Evolutionary conservation across 139 green algal species (phyloP).

Genomic region (Parachlorella kessleri): DNA sequence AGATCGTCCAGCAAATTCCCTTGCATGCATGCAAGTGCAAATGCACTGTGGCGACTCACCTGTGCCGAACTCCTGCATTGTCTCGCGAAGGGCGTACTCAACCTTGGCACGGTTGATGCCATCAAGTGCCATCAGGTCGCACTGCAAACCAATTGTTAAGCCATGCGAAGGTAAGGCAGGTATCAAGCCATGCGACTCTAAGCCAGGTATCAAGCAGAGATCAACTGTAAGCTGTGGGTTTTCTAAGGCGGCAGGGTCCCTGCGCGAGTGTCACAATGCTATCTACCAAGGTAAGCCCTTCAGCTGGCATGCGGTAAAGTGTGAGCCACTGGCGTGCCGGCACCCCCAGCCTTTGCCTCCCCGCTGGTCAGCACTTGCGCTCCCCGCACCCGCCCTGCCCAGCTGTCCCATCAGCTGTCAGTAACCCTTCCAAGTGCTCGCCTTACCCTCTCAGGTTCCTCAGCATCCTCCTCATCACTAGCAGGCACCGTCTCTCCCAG

Average conservation of each 20-base stretch:
- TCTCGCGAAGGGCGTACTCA: not conserved
- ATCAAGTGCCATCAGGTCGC: not conserved
- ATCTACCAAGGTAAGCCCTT: not conserved
- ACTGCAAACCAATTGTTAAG: not conserved
- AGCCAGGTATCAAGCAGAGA: not conserved
- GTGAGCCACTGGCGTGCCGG: not conserved
- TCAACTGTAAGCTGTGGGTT: not conserved
- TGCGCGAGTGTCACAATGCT: not conserved
- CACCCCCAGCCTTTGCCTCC: not conserved
- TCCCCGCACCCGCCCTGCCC: not conserved
- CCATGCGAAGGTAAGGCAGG: not conserved
- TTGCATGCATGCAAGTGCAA: not conserved
- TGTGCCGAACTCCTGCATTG: not conserved
- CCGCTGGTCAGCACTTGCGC: not conserved
- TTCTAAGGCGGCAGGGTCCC: not conserved
- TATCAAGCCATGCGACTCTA: not conserved
- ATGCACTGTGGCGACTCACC: not conserved
- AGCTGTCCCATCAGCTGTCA: not conserved
- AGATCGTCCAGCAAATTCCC: not conserved
- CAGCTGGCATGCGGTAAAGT: not conserved
- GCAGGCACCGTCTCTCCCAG: slow-evolving; percentile 58
- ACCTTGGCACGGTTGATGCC: not conserved
- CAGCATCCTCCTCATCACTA: slow-evolving; percentile 52
- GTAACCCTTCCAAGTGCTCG: slow-evolving; percentile 9
- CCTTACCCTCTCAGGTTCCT: slow-evolving; percentile 28